A percentile compares a stretch with the other conserved stretches of the same genome.
Conservation (phyloP, 345 rosid species). For the Litchi chinensis region DNA sequence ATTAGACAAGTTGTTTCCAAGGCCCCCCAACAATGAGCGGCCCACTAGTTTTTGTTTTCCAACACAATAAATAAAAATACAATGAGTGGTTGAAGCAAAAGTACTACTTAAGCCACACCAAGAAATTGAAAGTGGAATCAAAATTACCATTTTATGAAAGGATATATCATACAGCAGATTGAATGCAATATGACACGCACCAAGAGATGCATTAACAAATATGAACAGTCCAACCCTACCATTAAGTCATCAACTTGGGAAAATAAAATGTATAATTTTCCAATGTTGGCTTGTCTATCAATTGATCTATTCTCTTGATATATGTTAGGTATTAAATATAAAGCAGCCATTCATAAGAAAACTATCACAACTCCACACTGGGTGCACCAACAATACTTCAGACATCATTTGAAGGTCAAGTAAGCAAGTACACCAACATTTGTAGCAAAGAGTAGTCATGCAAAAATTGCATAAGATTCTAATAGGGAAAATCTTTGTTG, state of each 20-base stretch:
- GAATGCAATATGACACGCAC: not conserved
- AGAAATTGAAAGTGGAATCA: not conserved
- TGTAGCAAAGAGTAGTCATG: not conserved
- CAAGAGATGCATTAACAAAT: not conserved
- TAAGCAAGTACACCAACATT: not conserved
- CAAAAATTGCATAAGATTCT: not conserved
- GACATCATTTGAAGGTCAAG: no score
- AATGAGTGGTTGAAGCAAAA: not conserved
- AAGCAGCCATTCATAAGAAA: no score
- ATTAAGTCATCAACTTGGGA: not conserved
- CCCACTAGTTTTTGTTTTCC: conserved; percentile 1
- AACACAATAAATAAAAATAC: not conserved
- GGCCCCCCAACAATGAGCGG: conserved; percentile 8
- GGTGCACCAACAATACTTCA: no score
- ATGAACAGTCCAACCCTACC: not conserved
- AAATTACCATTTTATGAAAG: not conserved
- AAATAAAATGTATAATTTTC: not conserved
- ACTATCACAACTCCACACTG: no score
- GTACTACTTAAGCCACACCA: not conserved
- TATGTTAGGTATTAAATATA: no score
- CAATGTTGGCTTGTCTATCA: not conserved
- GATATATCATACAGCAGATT: not conserved
- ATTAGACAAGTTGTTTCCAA: conserved; percentile 19
- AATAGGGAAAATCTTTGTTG: not conserved
- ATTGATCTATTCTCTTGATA: not conserved